Base-by-base conservation (phyloP, 495 filamentous ascomycete genomes). In the Hyaloscypha finlandica region DNA sequence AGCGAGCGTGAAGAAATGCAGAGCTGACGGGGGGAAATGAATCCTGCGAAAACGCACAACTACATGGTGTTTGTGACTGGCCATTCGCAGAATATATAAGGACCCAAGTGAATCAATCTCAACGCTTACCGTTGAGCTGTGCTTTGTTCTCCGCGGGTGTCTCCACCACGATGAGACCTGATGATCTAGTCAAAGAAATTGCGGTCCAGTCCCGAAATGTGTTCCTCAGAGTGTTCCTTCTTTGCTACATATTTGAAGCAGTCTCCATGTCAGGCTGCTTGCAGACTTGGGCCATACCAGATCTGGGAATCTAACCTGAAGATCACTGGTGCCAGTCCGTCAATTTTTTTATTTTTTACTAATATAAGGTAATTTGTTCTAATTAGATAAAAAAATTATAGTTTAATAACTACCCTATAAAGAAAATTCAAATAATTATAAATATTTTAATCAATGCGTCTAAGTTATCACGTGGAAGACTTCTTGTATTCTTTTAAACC, bases 21-120 rank as follows among this genome's bases (percentile, higher is more conserved):
- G 48, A 63, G 45, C n/a, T 63, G 22, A 42, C 29, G 20, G 12
- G 32, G 20, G 59, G 59, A 61, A 61, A 61, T 61, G 53, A 56
- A 30, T 11, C 9, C 11, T 35, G 39, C 51, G 20, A 54, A 20
- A 8, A 37, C n/a, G 45, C 29, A 53, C 19, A 54, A 11, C 8
- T 14, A 63, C 33, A 4, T 48, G 59, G 39, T 61, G 31, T 32
- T 48, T 32, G 25, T 63, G 39, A 42, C 20, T 42, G 59, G 19
- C 35, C 9, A 59, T 45, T 16, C n/a, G 32, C 11, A 1, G 20
- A 1, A 8, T 56, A 56, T 56, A 56, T 29, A 48, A 56, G 53
- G 19, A 56, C 29, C 16, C 22, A 53, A 14, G 51, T 53, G 51
- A 53, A 53, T 53, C 19, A n/a, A 25, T 25, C 22, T 53, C 19